Percentiles rank a stretch among this genome's conserved stretches.
Conservation (phyloP, 75 land plant species). For the Pinus albicaulis region DNA sequence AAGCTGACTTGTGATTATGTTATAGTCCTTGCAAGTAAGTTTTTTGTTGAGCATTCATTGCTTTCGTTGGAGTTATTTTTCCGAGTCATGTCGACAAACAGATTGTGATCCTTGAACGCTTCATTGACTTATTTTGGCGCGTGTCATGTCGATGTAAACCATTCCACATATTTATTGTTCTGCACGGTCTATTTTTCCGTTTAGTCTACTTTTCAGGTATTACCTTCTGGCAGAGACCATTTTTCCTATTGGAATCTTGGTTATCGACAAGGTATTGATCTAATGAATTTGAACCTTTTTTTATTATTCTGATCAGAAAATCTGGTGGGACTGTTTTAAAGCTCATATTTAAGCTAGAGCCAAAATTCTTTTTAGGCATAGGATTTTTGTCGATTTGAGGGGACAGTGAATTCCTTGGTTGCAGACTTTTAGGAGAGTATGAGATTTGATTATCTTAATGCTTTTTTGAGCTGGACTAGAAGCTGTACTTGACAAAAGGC, state of each 20-base stretch:
- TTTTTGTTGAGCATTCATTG: too few species aligned
- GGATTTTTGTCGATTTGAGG: neutral
- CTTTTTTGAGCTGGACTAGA: constrained; percentile 1
- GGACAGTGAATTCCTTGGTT: neutral
- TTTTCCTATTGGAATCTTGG: neutral
- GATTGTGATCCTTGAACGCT: too few species aligned
- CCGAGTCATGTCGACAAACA: too few species aligned
- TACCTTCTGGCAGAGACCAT: neutral
- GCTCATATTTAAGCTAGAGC: neutral
- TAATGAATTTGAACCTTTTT: neutral
- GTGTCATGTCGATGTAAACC: too few species aligned
- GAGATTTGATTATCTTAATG: neutral
- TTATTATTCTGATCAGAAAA: constrained; percentile 9
- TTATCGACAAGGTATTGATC: neutral
- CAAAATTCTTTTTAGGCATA: constrained; percentile 3
- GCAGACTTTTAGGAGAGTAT: constrained; percentile 8
- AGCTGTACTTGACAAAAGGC: neutral
- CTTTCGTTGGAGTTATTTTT: too few species aligned
- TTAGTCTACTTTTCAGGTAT: constrained; percentile 6
- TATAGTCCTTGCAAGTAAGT: too few species aligned
- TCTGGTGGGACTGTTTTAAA: neutral
- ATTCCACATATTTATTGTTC: too few species aligned
- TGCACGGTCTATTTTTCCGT: too few species aligned
- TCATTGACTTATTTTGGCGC: too few species aligned
- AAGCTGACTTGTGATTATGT: too few species aligned